A percentile compares a stretch with the other conserved stretches of the same genome.
Evolutionary conservation across 2,329 filamentous ascomycete species (phyloP).

Genomic region (Ophiocordyceps camponoti-saundersi): DNA sequence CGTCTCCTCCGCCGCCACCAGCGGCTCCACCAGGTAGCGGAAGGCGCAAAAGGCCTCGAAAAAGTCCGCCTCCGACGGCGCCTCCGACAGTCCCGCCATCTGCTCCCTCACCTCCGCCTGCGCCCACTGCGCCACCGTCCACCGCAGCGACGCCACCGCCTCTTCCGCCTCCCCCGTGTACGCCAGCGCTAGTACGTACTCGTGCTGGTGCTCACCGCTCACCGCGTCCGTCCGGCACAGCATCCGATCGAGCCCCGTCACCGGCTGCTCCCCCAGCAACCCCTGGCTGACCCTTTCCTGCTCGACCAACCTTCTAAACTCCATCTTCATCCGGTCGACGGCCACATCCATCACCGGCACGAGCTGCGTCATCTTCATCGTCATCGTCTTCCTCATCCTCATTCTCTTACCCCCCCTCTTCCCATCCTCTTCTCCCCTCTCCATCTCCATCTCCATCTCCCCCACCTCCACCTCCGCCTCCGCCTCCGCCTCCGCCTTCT

Average conservation of each 20-base stretch:
- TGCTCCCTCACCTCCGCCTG: constrained; percentile 16
- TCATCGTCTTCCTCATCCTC: neutral
- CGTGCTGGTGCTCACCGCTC: constrained; percentile 25
- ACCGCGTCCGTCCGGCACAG: constrained; percentile 15
- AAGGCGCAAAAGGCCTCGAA: constrained; percentile 26
- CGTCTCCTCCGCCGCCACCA: constrained; percentile 17
- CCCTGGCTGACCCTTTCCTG: constrained; percentile 8
- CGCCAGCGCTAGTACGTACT: constrained; percentile 47
- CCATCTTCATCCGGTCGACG: constrained; percentile 9
- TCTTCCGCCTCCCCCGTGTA: constrained; percentile 40
- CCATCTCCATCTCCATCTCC: constrained; percentile 4
- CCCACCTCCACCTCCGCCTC: constrained; percentile 1
- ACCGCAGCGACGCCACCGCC: constrained; percentile 38
- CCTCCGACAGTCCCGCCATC: constrained; percentile 16
- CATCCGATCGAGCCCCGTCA: constrained; percentile 17
- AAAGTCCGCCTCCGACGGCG: constrained; percentile 16
- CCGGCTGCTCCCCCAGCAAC: constrained; percentile 5
- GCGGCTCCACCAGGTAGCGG: constrained; percentile 27
- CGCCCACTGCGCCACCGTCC: constrained; percentile 35
- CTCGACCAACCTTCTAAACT: constrained; percentile 10
- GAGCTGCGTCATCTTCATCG: neutral
- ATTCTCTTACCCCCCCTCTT: neutral
- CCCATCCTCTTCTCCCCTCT: neutral
- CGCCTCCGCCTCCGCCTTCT: constrained; percentile 4
- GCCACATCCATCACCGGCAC: constrained; percentile 7